A percentile compares a stretch with the other conserved stretches of the same genome.
Evolutionary conservation across 495 filamentous ascomycete species (phyloP).

Genomic region (Hyaloscypha variabilis): DNA sequence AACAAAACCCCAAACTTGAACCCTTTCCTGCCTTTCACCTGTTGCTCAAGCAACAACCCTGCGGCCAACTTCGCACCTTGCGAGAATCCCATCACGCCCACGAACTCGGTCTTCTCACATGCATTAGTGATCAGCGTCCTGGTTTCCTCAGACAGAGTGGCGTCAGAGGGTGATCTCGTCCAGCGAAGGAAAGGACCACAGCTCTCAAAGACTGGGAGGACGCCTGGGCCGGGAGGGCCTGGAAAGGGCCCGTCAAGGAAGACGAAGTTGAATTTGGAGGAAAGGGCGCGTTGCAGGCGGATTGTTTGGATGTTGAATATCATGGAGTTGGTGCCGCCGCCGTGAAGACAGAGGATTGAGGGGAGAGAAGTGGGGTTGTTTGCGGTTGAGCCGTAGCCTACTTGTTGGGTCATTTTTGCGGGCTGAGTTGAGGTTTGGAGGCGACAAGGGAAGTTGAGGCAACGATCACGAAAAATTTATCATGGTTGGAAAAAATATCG

Average conservation of each 20-base stretch:
- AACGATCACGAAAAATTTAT: background rate
- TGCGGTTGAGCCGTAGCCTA: background rate
- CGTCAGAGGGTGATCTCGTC: background rate
- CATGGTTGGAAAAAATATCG: background rate
- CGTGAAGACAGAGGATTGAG: slow-evolving; percentile 63
- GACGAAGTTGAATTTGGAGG: slow-evolving; percentile 34
- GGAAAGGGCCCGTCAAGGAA: slow-evolving; percentile 37
- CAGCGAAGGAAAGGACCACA: slow-evolving; percentile 37
- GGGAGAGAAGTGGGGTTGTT: slow-evolving; percentile 21
- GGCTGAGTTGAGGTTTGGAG: background rate
- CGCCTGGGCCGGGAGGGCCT: slow-evolving; percentile 36
- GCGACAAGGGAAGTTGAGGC: background rate
- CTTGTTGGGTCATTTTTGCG: background rate
- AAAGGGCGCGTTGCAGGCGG: slow-evolving; percentile 34
- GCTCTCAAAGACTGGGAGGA: slow-evolving; percentile 39
- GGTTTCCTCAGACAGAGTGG: slow-evolving; percentile 16
- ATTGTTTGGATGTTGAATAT: slow-evolving; percentile 64
- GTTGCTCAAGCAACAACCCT: slow-evolving; percentile 33
- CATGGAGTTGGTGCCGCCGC: slow-evolving; percentile 57
- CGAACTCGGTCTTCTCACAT: slow-evolving; percentile 34
- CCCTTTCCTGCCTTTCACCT: slow-evolving; percentile 7
- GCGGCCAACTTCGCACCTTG: slow-evolving; percentile 35
- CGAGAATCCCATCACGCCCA: slow-evolving; percentile 34
- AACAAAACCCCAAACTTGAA: slow-evolving; percentile 27
- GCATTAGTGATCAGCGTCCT: slow-evolving; percentile 1